A percentile compares a stretch with the other conserved stretches of the same genome.
Evolutionary conservation across 257 asterid species (phyloP).

Genomic region (Dorcoceras hygrometricum): DNA sequence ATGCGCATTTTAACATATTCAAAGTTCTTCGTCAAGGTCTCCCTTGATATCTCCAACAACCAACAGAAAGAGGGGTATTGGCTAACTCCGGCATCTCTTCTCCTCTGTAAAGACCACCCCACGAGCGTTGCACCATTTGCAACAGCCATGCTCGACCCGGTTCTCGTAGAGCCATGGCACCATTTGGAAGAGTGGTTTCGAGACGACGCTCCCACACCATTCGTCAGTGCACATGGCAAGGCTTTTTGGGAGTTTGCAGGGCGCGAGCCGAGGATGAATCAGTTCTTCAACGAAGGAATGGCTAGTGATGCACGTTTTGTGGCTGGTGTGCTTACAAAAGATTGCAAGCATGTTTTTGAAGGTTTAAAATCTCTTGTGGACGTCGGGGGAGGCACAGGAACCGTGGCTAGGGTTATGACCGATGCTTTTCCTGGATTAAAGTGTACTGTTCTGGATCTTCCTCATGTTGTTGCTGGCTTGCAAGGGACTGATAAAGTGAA

Average conservation of each 20-base stretch:
- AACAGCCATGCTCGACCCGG: constrained; percentile 14
- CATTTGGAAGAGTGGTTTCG: constrained; percentile 30
- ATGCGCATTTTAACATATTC: constrained; percentile 23
- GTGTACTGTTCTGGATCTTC: constrained; percentile 19
- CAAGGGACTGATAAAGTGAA: neutral
- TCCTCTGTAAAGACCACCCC: constrained; percentile 21
- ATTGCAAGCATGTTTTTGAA: constrained; percentile 28
- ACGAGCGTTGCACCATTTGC: neutral
- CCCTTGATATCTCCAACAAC: neutral
- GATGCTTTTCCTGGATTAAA: constrained; percentile 21
- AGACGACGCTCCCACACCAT: constrained; percentile 9
- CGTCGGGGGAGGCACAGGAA: constrained; percentile 36
- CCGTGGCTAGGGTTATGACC: constrained; percentile 16
- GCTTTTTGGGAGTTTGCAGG: constrained; percentile 21
- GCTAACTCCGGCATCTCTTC: constrained; percentile 28
- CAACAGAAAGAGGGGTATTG: constrained; percentile 18
- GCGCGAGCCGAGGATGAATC: constrained; percentile 19
- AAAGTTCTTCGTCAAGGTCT: constrained; percentile 17
- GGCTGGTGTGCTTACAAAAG: neutral
- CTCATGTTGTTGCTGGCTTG: constrained; percentile 20
- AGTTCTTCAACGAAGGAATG: constrained; percentile 32
- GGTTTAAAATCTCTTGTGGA: constrained; percentile 32
- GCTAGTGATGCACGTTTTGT: constrained; percentile 30
- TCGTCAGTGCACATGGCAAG: constrained; percentile 21
- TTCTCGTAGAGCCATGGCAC: constrained; percentile 18